These are phyloP conservation scores for Solanum lycopersicoides DNA, from an alignment of 257 asterid species.

Conservation along the genomic window DNA sequence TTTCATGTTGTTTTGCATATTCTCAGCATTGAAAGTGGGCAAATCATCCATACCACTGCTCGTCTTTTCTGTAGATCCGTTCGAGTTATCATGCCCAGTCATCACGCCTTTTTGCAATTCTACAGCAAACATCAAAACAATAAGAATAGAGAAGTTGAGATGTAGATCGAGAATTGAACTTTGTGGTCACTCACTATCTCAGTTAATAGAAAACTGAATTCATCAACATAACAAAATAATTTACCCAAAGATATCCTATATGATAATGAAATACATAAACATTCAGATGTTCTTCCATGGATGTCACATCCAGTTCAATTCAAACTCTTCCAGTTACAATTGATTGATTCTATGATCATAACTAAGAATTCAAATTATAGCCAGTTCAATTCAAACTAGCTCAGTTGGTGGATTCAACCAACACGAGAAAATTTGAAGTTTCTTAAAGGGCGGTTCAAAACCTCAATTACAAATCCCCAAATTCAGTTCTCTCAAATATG, in stretches of 20 bases:
- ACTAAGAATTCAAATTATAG: background rate
- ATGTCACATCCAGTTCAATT: background rate
- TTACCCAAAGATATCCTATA: background rate
- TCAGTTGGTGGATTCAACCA: no score
- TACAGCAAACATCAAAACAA: background rate
- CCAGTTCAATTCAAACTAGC: no score
- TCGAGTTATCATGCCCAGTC: conserved; percentile 46
- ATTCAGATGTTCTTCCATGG: background rate
- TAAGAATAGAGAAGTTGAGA: background rate
- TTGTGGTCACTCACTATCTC: background rate
- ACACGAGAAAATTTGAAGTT: no score
- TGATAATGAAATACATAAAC: background rate
- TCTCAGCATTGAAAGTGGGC: conserved; percentile 60
- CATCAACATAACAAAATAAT: background rate
- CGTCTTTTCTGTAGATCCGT: conserved; percentile 30
- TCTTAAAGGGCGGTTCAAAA: no score
- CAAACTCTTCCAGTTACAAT: background rate
- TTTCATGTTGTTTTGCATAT: conserved; percentile 62
- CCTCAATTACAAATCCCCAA: no score
- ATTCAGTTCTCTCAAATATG: no score
- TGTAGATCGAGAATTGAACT: background rate
- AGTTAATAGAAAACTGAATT: background rate
- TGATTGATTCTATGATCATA: background rate
- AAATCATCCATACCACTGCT: conserved; percentile 42
- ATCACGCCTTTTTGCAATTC: conserved; percentile 18